These are phyloP conservation scores for Crepidotus variabilis DNA, from an alignment of 768 basidiomycete genomes.

Conservation along the genomic window DNA sequence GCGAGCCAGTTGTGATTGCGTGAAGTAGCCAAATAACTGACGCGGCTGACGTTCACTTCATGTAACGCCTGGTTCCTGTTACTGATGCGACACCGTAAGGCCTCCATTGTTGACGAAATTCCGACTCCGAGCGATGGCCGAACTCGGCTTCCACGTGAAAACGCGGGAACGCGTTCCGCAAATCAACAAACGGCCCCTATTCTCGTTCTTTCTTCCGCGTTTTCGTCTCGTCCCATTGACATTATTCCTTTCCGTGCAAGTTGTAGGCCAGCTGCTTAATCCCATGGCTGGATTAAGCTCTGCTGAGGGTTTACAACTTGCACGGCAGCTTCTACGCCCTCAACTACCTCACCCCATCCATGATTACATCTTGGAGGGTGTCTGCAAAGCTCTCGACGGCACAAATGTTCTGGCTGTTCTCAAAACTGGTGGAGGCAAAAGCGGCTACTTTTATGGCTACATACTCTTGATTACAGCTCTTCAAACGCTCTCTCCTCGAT, in stretches of 20 bases:
- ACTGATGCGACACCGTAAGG: too few species aligned
- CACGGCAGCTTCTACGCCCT: not conserved
- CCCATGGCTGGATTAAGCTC: not conserved
- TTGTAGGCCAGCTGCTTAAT: not conserved
- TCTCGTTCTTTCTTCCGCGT: too few species aligned
- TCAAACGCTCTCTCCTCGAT: slow-evolving; percentile 10
- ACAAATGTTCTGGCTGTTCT: slow-evolving; percentile 15
- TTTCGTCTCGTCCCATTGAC: too few species aligned
- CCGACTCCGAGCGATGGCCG: too few species aligned
- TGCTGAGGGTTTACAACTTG: not conserved
- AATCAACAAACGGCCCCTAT: too few species aligned
- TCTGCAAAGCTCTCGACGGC: slow-evolving; percentile 19
- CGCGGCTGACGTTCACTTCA: too few species aligned
- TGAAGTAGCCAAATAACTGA: too few species aligned
- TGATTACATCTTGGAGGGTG: slow-evolving; percentile 21
- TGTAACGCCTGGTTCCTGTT: too few species aligned
- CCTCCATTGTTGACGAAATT: too few species aligned
- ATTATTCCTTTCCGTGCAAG: not conserved
- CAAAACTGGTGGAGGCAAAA: slow-evolving; percentile 18
- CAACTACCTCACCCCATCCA: slow-evolving; percentile 13
- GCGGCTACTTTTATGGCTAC: slow-evolving; percentile 15
- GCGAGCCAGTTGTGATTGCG: too few species aligned
- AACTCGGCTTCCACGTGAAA: too few species aligned
- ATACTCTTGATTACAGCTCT: slow-evolving; percentile 15
- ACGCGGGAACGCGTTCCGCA: too few species aligned